These are phyloP conservation scores for Saccharomycopsis schoenii DNA, from an alignment of 805 yeast species.

Conservation along the genomic window DNA sequence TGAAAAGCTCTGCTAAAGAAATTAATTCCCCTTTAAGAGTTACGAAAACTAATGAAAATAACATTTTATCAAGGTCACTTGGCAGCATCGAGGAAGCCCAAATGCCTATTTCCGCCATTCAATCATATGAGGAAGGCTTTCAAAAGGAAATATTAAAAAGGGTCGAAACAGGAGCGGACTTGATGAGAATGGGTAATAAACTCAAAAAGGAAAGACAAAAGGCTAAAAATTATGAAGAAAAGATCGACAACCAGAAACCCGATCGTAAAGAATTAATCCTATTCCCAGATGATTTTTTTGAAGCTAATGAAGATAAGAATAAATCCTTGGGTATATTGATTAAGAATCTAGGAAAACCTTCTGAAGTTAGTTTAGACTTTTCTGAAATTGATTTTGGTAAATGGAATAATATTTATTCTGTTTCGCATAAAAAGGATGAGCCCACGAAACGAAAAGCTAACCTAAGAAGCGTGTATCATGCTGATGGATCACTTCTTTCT, in stretches of 20 bases:
- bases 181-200: not conserved
- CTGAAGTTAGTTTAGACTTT: conserved; percentile 33
- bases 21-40: not conserved
- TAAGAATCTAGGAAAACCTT: conserved; percentile 59
- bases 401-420: conserved; percentile 89
- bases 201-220: conserved; percentile 1
- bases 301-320: not conserved
- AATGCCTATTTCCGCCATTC: not conserved
- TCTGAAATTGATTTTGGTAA: conserved; percentile 60
- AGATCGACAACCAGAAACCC: not conserved
- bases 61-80: not conserved
- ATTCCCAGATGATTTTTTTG: not conserved
- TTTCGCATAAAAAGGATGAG: conserved; percentile 24
- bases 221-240: not conserved
- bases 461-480: not conserved
- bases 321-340: conserved; percentile 43
- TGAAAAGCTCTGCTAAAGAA: not conserved
- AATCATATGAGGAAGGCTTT: not conserved
- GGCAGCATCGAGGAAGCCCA: not conserved
- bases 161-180: not conserved
- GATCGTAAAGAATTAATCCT: not conserved
- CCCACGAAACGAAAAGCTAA: conserved; percentile 18
- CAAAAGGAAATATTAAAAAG: not conserved
- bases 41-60: not conserved
- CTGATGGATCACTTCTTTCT: not conserved